Conservation (phyloP, 2,329 filamentous ascomycete genomes). For the Rutstroemia sydowiana region DNA sequence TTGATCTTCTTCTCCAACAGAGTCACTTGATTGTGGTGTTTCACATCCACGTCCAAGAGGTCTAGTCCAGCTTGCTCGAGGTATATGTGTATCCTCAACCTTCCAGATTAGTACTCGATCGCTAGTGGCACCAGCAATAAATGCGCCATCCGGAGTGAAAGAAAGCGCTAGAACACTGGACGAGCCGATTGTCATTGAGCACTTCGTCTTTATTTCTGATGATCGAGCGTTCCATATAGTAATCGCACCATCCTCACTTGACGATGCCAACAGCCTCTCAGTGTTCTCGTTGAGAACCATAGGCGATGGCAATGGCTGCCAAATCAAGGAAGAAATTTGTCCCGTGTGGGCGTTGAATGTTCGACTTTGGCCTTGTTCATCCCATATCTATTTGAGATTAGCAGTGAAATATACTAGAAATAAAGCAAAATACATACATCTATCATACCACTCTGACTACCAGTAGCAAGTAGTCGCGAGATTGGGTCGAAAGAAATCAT, state of each 20-base stretch:
- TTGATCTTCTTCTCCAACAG: slow-evolving; percentile 50
- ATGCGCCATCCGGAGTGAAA: slow-evolving; percentile 56
- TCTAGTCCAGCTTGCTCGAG: slow-evolving; percentile 53
- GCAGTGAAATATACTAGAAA: slow-evolving; percentile 11
- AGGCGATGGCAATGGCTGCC: slow-evolving; percentile 47
- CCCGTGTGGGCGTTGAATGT: slow-evolving; percentile 54
- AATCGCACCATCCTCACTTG: slow-evolving; percentile 56
- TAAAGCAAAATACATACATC: slow-evolving; percentile 41
- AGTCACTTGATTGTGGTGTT: slow-evolving; percentile 44
- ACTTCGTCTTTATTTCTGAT: slow-evolving; percentile 47
- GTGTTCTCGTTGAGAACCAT: slow-evolving; percentile 36
- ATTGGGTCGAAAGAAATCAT: slow-evolving; percentile 50
- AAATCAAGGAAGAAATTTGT: slow-evolving; percentile 49
- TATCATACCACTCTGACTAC: slow-evolving; percentile 51
- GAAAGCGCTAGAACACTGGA: slow-evolving; percentile 48
- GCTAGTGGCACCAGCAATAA: slow-evolving; percentile 54
- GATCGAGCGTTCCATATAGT: slow-evolving; percentile 54
- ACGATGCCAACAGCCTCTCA: slow-evolving; percentile 46
- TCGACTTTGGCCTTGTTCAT: slow-evolving; percentile 42
- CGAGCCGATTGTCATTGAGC: slow-evolving; percentile 52
- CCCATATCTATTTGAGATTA: slow-evolving; percentile 32
- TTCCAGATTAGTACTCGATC: slow-evolving; percentile 58
- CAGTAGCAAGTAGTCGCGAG: slow-evolving; percentile 49
- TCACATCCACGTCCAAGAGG: slow-evolving; percentile 49
- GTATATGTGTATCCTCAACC: slow-evolving; percentile 49